These are phyloP conservation scores for Zygoascus flipseniorum DNA, from an alignment of 805 yeast species.

Conservation along the genomic window DNA sequence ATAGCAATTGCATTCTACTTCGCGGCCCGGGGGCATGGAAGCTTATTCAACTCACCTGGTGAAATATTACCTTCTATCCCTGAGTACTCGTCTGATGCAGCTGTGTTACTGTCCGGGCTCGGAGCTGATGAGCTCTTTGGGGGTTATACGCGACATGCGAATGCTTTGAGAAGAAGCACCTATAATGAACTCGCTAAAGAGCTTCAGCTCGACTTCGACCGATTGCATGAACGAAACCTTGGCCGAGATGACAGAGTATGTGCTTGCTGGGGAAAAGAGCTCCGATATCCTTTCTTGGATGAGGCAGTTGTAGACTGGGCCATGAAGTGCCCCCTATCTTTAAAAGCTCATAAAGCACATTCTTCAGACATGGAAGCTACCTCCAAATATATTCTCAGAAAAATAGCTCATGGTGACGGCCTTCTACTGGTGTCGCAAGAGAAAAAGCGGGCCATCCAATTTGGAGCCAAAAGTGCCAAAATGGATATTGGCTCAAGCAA, in stretches of 20 bases:
- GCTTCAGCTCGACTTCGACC: slow-evolving; percentile 58
- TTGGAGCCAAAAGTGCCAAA: slow-evolving; percentile 93
- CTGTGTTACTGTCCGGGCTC: slow-evolving; percentile 79
- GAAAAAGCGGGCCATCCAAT: slow-evolving; percentile 90
- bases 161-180: slow-evolving; percentile 27
- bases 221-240: slow-evolving; percentile 70
- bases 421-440: slow-evolving; percentile 56
- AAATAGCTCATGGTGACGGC: slow-evolving; percentile 43
- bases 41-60: slow-evolving; percentile 4
- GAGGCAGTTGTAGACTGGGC: slow-evolving; percentile 42
- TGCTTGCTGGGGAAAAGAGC: slow-evolving; percentile 79
- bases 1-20: slow-evolving; percentile 94
- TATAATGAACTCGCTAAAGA: slow-evolving; percentile 45
- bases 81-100: slow-evolving; percentile 35
- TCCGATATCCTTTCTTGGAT: slow-evolving; percentile 80
- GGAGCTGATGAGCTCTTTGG: slow-evolving; percentile 98
- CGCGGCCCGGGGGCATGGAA: slow-evolving; percentile 59
- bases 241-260: slow-evolving; percentile 91
- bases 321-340: slow-evolving; percentile 28
- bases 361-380: slow-evolving; percentile 12
- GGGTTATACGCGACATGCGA: slow-evolving; percentile 80
- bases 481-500: slow-evolving; percentile 75
- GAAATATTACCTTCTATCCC: not conserved
- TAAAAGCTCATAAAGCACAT: slow-evolving; percentile 20
- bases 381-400: slow-evolving; percentile 52